Percentiles rank a stretch among this genome's conserved stretches.
These are phyloP conservation scores for Hibiscus trionum DNA, from an alignment of 345 rosid genomes.

Conservation along the genomic window DNA sequence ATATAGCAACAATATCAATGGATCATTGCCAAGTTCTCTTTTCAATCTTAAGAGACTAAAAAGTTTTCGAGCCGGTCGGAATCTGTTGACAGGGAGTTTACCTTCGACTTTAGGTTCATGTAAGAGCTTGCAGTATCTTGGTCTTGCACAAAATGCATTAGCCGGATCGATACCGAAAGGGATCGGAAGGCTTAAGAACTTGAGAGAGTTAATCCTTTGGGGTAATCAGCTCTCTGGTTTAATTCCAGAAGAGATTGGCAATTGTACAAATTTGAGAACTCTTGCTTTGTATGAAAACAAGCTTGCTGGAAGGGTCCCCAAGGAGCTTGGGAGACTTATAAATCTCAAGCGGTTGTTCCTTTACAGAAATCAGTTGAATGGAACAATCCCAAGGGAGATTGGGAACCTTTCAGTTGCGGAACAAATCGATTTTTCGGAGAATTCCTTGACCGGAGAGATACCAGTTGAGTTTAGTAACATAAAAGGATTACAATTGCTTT, in stretches of 20 bases:
- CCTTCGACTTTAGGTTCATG: slow-evolving; percentile 71
- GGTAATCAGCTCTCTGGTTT: slow-evolving; percentile 61
- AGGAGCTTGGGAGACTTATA: slow-evolving; percentile 49
- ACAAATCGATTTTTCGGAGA: slow-evolving; percentile 85
- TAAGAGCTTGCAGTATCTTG: slow-evolving; percentile 52
- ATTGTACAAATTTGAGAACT: slow-evolving; percentile 48
- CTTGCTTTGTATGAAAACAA: slow-evolving; percentile 78
- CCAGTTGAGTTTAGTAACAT: slow-evolving; percentile 58
- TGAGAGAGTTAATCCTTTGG: slow-evolving; percentile 66
- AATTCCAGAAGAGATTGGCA: slow-evolving; percentile 64
- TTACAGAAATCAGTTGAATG: slow-evolving; percentile 62
- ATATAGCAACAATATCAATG: slow-evolving; percentile 65
- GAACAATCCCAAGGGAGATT: slow-evolving; percentile 70
- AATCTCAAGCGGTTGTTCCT: slow-evolving; percentile 44
- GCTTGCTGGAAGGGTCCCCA: slow-evolving; percentile 57
- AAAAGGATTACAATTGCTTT: slow-evolving; percentile 53
- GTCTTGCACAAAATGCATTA: slow-evolving; percentile 77
- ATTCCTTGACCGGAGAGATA: slow-evolving; percentile 54
- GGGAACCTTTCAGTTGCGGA: slow-evolving; percentile 59
- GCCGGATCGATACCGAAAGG: slow-evolving; percentile 57
- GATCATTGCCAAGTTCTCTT: slow-evolving; percentile 53
- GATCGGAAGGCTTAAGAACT: slow-evolving; percentile 53
- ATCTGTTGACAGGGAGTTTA: slow-evolving; percentile 69
- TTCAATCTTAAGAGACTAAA: slow-evolving; percentile 52
- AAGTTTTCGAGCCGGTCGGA: slow-evolving; percentile 73